Evolutionary conservation across 345 rosid genomes (phyloP).

Genomic region (Anacardium occidentale): DNA sequence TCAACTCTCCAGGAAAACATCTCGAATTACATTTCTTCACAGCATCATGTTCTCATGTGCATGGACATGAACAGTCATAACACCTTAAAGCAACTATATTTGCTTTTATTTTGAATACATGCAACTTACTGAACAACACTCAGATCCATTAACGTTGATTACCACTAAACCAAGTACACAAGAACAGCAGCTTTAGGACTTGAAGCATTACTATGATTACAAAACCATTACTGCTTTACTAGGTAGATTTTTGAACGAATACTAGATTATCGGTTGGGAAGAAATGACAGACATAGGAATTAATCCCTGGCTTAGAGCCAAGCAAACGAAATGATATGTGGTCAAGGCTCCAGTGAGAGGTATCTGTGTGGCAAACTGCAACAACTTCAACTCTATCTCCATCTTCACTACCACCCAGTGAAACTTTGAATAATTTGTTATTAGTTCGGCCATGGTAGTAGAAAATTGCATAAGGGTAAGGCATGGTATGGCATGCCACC

Average conservation of each 20-base stretch:
- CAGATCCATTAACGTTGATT: not conserved
- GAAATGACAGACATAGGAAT: slow-evolving; percentile 45
- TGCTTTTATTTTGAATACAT: no score
- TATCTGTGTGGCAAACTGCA: slow-evolving; percentile 52
- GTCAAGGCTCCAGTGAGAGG: slow-evolving; percentile 38
- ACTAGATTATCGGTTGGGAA: slow-evolving; percentile 40
- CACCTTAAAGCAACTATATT: no score
- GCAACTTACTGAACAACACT: no score
- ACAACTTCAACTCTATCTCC: slow-evolving; percentile 38
- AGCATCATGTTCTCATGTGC: no score
- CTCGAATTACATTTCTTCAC: no score
- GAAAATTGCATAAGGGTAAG: slow-evolving; percentile 39
- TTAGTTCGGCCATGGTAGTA: slow-evolving; percentile 42
- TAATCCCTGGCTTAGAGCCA: slow-evolving; percentile 32
- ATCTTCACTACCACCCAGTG: slow-evolving; percentile 35
- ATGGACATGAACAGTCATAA: no score
- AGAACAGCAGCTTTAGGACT: not conserved
- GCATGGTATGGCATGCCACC: slow-evolving; percentile 43
- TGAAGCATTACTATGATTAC: not conserved
- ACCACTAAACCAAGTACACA: not conserved
- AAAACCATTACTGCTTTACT: not conserved
- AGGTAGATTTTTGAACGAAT: slow-evolving; percentile 26
- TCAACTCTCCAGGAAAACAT: no score
- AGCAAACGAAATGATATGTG: slow-evolving; percentile 39
- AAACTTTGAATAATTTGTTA: slow-evolving; percentile 34